phyloP scores from a whole-genome alignment of 495 filamentous ascomycete species.

The Penicillium antarcticum region DNA sequence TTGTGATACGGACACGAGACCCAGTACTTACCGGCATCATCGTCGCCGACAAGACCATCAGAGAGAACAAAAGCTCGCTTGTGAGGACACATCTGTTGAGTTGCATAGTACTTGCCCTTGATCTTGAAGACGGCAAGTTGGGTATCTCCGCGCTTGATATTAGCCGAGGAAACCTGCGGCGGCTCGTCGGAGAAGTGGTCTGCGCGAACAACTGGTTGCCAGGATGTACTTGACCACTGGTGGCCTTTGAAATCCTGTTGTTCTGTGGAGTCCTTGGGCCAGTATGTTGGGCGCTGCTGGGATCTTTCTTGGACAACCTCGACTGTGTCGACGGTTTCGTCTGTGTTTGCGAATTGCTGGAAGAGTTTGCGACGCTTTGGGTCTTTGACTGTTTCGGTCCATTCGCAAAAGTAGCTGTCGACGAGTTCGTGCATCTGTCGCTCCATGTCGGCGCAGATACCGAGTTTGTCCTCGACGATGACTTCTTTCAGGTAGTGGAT shows the following conservation, averaged over 20 bases:
- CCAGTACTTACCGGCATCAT: slow-evolving; percentile 63
- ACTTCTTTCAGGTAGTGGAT: slow-evolving; percentile 83
- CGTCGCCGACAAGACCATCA: slow-evolving; percentile 85
- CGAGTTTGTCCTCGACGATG: slow-evolving; percentile 83
- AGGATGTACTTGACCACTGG: slow-evolving; percentile 70
- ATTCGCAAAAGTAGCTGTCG: slow-evolving; percentile 90
- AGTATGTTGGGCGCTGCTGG: slow-evolving; percentile 77
- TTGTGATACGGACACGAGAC: slow-evolving; percentile 93
- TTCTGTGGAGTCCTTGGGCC: slow-evolving; percentile 66
- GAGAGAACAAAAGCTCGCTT: slow-evolving; percentile 89
- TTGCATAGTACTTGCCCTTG: slow-evolving; percentile 79
- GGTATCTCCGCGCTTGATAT: slow-evolving; percentile 84
- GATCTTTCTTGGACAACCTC: slow-evolving; percentile 72
- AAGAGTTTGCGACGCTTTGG: slow-evolving; percentile 70
- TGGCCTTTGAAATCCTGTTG: slow-evolving; percentile 69
- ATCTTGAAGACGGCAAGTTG: slow-evolving; percentile 91
- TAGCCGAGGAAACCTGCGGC: slow-evolving; percentile 64
- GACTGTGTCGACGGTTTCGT: slow-evolving; percentile 64
- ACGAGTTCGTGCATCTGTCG: slow-evolving; percentile 88
- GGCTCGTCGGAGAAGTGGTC: slow-evolving; percentile 67
- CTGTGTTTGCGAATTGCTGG: slow-evolving; percentile 84
- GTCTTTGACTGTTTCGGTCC: slow-evolving; percentile 78
- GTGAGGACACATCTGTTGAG: slow-evolving; percentile 97
- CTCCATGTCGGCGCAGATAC: slow-evolving; percentile 83
- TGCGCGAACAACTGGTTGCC: slow-evolving; percentile 81